phyloP scores from a whole-genome alignment of 306 rosid species.

The Rosa persica region DNA sequence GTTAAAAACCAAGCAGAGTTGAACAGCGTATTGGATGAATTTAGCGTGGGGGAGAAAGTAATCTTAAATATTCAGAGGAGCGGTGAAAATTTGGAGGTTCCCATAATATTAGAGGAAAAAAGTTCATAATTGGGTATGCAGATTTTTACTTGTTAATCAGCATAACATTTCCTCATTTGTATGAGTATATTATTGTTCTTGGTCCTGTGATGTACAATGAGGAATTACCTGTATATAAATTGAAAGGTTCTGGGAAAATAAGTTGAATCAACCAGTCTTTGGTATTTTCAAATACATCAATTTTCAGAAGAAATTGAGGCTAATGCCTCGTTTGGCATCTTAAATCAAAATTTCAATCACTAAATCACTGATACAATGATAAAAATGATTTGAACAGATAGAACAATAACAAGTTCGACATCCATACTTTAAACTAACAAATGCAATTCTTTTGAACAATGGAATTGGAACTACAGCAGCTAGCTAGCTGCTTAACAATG shows the following conservation, averaged over 20 bases:
- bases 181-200: background rate
- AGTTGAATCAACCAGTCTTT: background rate
- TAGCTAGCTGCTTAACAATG: background rate
- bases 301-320: background rate
- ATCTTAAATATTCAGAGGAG: conserved; percentile 64
- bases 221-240: conserved; percentile 13
- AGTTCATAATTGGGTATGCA: conserved; percentile 32
- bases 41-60: conserved; percentile 68
- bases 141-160: background rate
- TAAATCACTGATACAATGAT: background rate
- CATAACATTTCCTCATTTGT: background rate
- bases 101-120: conserved; percentile 67
- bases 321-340: background rate
- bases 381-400: background rate
- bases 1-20: conserved; percentile 81
- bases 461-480: background rate
- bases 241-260: background rate
- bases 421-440: background rate
- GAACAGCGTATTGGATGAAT: conserved; percentile 72
- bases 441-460: background rate
- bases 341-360: background rate
- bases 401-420: background rate
- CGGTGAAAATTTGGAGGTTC: conserved; percentile 62
- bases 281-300: background rate
- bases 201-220: background rate